Evolutionary conservation across 2,329 filamentous ascomycete genomes (phyloP).

Genomic region (Aureobasidium melanogenum): DNA sequence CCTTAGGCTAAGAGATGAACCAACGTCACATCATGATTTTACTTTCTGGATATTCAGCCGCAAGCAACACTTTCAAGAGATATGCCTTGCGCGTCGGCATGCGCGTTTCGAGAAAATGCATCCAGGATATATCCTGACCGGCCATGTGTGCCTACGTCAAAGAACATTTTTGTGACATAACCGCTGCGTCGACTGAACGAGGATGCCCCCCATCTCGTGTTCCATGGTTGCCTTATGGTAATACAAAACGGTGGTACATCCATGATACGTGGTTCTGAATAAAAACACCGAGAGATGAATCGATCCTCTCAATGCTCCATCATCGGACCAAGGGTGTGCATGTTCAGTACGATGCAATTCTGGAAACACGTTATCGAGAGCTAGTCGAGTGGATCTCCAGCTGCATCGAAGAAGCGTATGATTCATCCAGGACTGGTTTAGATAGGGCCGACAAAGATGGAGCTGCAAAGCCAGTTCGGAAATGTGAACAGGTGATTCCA

Average conservation of each 20-base stretch:
- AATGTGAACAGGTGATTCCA: neutral
- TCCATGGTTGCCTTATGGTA: neutral
- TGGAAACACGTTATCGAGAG: neutral
- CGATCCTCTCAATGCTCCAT: too few relatives aligned
- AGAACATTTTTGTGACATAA: neutral
- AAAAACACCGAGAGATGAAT: neutral
- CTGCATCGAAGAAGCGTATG: neutral
- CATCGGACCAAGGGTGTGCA: neutral
- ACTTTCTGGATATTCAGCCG: neutral
- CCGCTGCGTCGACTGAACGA: neutral
- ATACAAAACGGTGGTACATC: neutral
- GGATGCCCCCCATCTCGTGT: neutral
- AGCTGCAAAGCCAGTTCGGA: neutral
- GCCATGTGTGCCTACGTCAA: neutral
- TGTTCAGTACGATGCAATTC: neutral
- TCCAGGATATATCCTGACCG: neutral
- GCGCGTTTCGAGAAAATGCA: conserved; percentile 2
- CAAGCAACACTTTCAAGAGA: neutral
- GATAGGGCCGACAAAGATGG: neutral
- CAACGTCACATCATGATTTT: conserved; percentile 1
- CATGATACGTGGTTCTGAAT: neutral
- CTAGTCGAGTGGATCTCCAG: neutral
- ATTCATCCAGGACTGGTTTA: neutral
- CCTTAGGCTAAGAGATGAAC: neutral
- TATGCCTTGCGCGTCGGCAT: conserved; percentile 1